These are phyloP conservation scores for Avicennia marina DNA, from an alignment of 257 asterid species.

Conservation along the genomic window DNA sequence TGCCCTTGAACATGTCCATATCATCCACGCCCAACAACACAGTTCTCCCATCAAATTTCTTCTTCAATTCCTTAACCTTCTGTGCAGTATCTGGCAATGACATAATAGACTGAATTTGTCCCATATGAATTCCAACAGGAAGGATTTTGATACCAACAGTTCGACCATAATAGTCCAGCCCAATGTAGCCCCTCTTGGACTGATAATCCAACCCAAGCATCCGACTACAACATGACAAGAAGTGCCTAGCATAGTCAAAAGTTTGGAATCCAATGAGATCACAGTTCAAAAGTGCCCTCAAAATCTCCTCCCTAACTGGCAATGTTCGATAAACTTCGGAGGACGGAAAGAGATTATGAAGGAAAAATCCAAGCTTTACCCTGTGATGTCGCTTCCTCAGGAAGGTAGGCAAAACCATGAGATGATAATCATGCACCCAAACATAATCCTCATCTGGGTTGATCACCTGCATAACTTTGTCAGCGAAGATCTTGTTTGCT, in stretches of 20 bases:
- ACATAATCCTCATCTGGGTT: constrained; percentile 80
- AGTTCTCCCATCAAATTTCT: constrained; percentile 37
- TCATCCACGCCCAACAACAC: constrained; percentile 84
- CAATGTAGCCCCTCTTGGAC: constrained; percentile 86
- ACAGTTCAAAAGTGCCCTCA: constrained; percentile 76
- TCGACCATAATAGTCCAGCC: constrained; percentile 79
- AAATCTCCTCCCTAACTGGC: constrained; percentile 86
- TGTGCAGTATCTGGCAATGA: constrained; percentile 33
- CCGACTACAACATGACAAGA: constrained; percentile 86
- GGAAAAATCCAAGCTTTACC: constrained; percentile 70
- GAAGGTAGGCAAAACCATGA: constrained; percentile 80
- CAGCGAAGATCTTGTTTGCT: constrained; percentile 78
- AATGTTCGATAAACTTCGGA: constrained; percentile 78
- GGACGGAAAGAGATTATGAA: constrained; percentile 74
- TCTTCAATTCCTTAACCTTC: constrained; percentile 42
- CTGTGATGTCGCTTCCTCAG: constrained; percentile 60
- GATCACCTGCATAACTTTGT: constrained; percentile 70
- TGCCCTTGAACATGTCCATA: constrained; percentile 86
- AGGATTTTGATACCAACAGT: constrained; percentile 73
- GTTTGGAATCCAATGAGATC: constrained; percentile 91
- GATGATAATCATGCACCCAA: constrained; percentile 88
- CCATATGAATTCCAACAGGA: constrained; percentile 80
- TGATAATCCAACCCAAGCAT: constrained; percentile 88
- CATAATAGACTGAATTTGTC: constrained; percentile 45
- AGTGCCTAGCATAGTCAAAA: constrained; percentile 91